Percentiles rank a stretch among this genome's conserved stretches.
These are phyloP conservation scores for Ogataea thermomethanolica DNA, from an alignment of 805 yeast genomes.

Conservation along the genomic window DNA sequence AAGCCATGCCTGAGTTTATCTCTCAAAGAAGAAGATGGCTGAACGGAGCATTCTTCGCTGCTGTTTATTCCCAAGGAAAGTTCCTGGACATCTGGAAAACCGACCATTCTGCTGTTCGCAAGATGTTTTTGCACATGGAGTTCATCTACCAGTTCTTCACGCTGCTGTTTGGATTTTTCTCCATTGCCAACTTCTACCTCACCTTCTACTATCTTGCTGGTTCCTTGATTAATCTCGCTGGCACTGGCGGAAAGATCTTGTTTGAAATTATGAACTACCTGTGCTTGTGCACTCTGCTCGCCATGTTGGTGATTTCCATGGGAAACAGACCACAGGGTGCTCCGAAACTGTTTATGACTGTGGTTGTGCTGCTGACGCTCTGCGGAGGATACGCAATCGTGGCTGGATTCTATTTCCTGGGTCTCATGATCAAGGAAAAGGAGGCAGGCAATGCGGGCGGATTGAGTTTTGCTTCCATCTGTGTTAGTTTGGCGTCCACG, in stretches of 20 bases:
- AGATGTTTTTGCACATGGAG: constrained; percentile 78
- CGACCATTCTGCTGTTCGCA: constrained; percentile 77
- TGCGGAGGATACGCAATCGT: constrained; percentile 80
- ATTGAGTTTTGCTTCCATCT: constrained; percentile 63
- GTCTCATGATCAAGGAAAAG: constrained; percentile 46
- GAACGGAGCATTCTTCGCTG: constrained; percentile 97
- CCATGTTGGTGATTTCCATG: constrained; percentile 89
- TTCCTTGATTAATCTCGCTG: constrained; percentile 60
- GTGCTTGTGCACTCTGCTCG: constrained; percentile 74
- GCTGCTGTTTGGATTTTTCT: constrained; percentile 84
- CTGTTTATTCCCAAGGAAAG: constrained; percentile 81
- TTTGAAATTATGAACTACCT: constrained; percentile 85
- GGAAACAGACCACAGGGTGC: constrained; percentile 99
- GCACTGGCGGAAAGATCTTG: constrained; percentile 75
- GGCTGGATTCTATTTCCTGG: constrained; percentile 80
- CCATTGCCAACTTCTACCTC: constrained; percentile 86
- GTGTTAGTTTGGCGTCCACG: constrained; percentile 83
- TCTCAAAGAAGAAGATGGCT: constrained; percentile 98
- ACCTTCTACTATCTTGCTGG: constrained; percentile 94
- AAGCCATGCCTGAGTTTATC: constrained; percentile 87
- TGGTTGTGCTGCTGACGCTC: constrained; percentile 68
- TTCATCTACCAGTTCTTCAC: constrained; percentile 83
- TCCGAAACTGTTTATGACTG: constrained; percentile 64
- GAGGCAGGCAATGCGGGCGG: constrained; percentile 38
- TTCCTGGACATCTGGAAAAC: constrained; percentile 87